Base-by-base conservation (phyloP, 192 early-diverging fungal genomes). In the Umbelopsis isabellina region DNA sequence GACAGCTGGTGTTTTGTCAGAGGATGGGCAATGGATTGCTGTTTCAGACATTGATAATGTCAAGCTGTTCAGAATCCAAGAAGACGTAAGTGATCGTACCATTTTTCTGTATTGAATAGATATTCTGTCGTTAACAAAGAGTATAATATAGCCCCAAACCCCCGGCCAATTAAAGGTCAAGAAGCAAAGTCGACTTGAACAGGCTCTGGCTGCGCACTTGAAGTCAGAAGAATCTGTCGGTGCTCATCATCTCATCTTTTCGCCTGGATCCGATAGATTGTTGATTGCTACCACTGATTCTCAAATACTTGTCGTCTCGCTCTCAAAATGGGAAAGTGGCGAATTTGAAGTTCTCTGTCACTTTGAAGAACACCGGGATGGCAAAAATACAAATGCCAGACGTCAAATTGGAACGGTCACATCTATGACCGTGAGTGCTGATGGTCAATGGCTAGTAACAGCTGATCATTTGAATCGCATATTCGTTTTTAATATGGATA, bases 1-100 rank as follows among this genome's bases (percentile, higher is more conserved):
- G 44, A 84, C 87, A 3, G 80, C 90, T 37, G 84, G 87, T 70
- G 85, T 89, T 3, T 85, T 99, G 9, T 96, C 95, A 22, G 80
- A 90, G 55, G 86, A 95, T 75, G 95, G 94, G 16, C 65, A 80
- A 12, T 92, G 93, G 89, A 86, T 99, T 64, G 93, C 92, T 2
- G 90, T 91, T 7, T 87, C 95, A 20, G 91, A 95, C 71, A 84
- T 91, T 21, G 87, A 92, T 47, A 83, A 85, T 18, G 80, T 90
- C 46, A 84, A 84, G 72, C 72, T 93, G 3, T 93, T 87, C 82
- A 83, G 83, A 67, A 74, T 92, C 9, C 72, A 79, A 30, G 70
- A 86, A 51, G 73, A 81, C 35, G 85, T 87, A 82, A 73, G 79
- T 72, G 18, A 22, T 18, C 67, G 3, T 44, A 69, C 30, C 2